Evolutionary conservation across 148 eudicot genomes (phyloP).

Genomic region (Gaultheria prostrata): DNA sequence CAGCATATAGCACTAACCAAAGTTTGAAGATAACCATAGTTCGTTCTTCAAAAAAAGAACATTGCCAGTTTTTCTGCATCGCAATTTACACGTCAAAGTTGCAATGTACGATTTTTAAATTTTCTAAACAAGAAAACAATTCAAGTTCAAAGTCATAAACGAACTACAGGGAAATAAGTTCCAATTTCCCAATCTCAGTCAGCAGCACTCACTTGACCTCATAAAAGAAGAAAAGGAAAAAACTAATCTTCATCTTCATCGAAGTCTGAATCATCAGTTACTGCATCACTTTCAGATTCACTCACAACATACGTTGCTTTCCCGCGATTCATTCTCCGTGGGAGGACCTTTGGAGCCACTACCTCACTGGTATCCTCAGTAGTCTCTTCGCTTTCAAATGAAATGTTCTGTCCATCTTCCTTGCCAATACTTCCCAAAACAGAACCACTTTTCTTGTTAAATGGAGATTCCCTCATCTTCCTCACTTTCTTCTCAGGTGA

Average conservation of each 20-base stretch:
- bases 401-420: slow-evolving; percentile 18
- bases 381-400: slow-evolving; percentile 17
- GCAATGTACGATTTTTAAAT: too few species aligned
- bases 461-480: slow-evolving; percentile 84
- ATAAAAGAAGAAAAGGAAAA: not conserved
- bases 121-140: too few species aligned
- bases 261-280: slow-evolving; percentile 35
- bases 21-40: slow-evolving; percentile 25
- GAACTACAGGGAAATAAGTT: not conserved
- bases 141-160: not conserved
- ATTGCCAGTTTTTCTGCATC: too few species aligned
- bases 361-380: slow-evolving; percentile 31
- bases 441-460: slow-evolving; percentile 84
- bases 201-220: not conserved
- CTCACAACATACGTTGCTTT: slow-evolving; percentile 49
- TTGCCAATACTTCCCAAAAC: slow-evolving; percentile 31
- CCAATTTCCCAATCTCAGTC: not conserved
- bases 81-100: too few species aligned
- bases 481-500: slow-evolving; percentile 52
- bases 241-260: slow-evolving; percentile 30
- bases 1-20: not conserved
- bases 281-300: slow-evolving; percentile 54
- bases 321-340: slow-evolving; percentile 44
- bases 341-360: slow-evolving; percentile 44
- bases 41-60: too few species aligned